Evolutionary conservation across 345 rosid genomes (phyloP).

Genomic region (Euclidium syriacum): DNA sequence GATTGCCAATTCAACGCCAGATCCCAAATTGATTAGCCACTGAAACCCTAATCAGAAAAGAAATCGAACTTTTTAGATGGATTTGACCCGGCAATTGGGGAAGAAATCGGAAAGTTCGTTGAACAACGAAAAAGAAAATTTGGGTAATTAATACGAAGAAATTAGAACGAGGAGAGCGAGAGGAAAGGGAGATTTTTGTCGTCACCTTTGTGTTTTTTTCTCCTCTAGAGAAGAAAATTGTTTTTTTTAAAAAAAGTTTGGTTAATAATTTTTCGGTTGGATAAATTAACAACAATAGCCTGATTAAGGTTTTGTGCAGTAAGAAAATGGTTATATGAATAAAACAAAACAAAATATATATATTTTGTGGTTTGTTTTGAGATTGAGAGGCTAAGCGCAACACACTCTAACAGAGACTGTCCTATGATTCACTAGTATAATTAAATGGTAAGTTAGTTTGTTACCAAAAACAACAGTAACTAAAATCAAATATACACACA

Average conservation of each 20-base stretch:
- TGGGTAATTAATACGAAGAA: slow-evolving; percentile 7
- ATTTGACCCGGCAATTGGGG: neutral
- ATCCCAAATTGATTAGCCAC: neutral
- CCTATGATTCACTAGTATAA: neutral
- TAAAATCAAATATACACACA: too few relatives aligned
- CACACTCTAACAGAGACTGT: neutral
- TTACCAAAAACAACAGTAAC: neutral
- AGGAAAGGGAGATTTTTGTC: slow-evolving; percentile 19
- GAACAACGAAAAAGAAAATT: neutral
- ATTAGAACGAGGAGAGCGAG: slow-evolving; percentile 6
- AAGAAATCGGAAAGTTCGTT: neutral
- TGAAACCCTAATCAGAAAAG: slow-evolving; percentile 16
- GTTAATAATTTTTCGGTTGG: slow-evolving; percentile 4
- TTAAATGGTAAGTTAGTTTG: neutral
- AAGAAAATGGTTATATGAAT: neutral
- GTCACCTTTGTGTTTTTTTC: neutral
- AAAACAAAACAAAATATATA: neutral
- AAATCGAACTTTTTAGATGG: neutral
- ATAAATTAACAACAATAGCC: slow-evolving; percentile 23
- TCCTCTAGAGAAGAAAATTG: neutral
- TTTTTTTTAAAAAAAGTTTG: neutral
- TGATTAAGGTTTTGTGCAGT: slow-evolving; percentile 15
- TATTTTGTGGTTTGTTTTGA: neutral
- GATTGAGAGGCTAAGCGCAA: slow-evolving; percentile 7
- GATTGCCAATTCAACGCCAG: neutral